Evolutionary conservation across 805 yeast genomes (phyloP).

Genomic region (Teunomyces aglyptinius): DNA sequence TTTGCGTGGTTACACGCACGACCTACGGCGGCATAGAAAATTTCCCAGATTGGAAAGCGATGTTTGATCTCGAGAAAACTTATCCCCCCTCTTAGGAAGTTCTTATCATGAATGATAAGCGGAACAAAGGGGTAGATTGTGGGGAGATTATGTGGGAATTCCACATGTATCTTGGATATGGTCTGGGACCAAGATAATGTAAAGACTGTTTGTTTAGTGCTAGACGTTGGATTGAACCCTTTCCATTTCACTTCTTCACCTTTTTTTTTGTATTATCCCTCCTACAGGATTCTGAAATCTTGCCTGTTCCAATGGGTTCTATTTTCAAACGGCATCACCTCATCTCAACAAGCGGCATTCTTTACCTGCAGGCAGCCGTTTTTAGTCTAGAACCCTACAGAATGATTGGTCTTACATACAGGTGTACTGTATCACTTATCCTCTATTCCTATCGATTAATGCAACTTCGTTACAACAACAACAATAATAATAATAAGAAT

Average conservation of each 20-base stretch:
- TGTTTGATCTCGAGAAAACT: neutral
- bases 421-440: no score
- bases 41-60: neutral
- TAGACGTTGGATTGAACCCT: no score
- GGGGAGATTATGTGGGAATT: neutral
- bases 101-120: slow-evolving; percentile 1
- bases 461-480: no score
- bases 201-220: no score
- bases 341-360: neutral
- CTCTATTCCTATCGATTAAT: no score
- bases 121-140: neutral
- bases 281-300: neutral
- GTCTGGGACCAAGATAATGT: no score
- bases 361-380: neutral
- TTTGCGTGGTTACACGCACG: neutral
- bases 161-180: neutral
- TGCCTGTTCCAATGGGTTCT: neutral
- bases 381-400: slow-evolving; percentile 2
- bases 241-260: neutral
- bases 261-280: neutral
- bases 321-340: neutral
- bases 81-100: neutral
- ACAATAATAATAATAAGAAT: no score
- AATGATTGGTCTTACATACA: no score
- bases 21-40: slow-evolving; percentile 4